Evolutionary conservation across 768 basidiomycete genomes (phyloP), one percentile per base, ranked within the genome.

Genomic region (Tulasnella sp.): DNA sequence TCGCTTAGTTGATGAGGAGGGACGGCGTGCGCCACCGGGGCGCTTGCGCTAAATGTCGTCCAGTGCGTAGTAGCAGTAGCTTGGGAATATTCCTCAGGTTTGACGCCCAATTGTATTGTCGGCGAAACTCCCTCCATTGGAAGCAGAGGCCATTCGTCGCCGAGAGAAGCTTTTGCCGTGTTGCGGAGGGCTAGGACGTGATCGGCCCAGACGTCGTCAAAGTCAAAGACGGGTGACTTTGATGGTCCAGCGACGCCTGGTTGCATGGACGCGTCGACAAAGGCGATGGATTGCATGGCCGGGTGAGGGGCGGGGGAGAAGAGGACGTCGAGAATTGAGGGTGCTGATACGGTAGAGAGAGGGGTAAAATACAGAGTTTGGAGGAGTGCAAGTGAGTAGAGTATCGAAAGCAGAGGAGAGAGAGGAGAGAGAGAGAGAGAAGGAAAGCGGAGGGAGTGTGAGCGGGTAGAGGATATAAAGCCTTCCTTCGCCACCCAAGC

Each of bases 161-260:
- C 31, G 31, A 34, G 67, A 68, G 67, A 39, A 34, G 67, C 67
- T 39, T 68, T 68, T 68, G 31, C 67, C 38, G 34, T 68, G 38
- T 49, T 49, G 49, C 49, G 49, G 49, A 68, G 67, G 19, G 67
- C 67, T 68, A 25, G 14, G 40, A 70, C 40, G 40, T 70, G 36
- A 36, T 70, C 69, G 29, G 69, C 40, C 69, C 69, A 70, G 36
- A 38, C 69, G 37, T 70, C 40, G 69, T 70, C 69, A 70, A 70
- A 70, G 69, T 70, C 69, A 37, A 70, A 70, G 36, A 70, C 69
- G 69, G 69, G 69, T 2, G 37, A 38, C 37, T 42, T 70, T 70
- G 40, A 38, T 5, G 69, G 37, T 29, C 7, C 37, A 34, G n/a
- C 15, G 9, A 70, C 14, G 29, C 7, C 42, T 11, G 69, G 69